A percentile compares a stretch with the other conserved stretches of the same genome.
phyloP scores from a whole-genome alignment of 768 basidiomycete species.

The Leccinum barrowsii region DNA sequence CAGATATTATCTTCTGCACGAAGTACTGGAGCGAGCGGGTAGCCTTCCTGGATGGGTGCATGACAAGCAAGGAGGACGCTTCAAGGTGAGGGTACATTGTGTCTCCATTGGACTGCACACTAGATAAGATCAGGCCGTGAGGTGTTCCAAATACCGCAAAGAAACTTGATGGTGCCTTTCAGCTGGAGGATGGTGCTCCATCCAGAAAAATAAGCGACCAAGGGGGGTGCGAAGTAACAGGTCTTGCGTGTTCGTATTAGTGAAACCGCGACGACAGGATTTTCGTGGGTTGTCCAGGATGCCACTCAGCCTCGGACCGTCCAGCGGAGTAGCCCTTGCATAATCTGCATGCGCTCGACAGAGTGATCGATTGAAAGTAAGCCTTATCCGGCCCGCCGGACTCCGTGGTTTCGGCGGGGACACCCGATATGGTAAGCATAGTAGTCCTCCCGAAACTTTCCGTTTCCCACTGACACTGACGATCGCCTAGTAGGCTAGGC shows the following conservation, averaged over 20 bases:
- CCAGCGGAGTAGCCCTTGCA: not conserved
- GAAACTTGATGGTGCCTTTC: not conserved
- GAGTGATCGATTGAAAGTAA: not conserved
- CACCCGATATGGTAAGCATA: constrained; percentile 22
- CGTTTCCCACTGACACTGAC: not conserved
- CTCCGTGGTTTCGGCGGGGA: constrained; percentile 5
- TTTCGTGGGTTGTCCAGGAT: not conserved
- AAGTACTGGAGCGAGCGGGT: not conserved
- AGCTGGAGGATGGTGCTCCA: not conserved
- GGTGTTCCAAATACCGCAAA: not conserved
- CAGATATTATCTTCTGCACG: not conserved
- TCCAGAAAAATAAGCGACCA: constrained; percentile 2
- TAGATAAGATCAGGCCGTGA: constrained; percentile 2
- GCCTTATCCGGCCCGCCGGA: not conserved
- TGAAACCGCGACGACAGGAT: not conserved
- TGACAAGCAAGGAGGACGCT: not conserved
- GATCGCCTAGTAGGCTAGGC: constrained; percentile 3
- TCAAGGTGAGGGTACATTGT: not conserved
- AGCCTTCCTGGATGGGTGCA: not conserved
- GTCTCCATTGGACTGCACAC: not conserved
- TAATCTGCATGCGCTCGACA: not conserved
- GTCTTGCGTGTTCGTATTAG: not conserved
- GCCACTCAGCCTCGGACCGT: not conserved
- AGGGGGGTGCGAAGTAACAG: not conserved
- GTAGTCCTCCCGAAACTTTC: constrained; percentile 8